Base-by-base conservation (phyloP, 2,329 filamentous ascomycete genomes). In the Pseudogymnoascus verrucosus region DNA sequence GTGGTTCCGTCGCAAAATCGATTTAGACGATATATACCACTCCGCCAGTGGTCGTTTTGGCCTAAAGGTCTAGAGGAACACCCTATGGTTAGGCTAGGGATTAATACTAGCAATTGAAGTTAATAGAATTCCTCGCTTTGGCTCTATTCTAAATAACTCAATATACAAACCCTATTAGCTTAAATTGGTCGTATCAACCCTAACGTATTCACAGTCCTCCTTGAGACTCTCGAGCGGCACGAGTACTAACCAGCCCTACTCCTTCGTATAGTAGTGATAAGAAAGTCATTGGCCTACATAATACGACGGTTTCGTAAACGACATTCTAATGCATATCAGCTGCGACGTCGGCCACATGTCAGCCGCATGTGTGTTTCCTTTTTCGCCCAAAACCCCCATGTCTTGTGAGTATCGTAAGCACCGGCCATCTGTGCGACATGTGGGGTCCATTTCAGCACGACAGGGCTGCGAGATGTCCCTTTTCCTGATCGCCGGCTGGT, bases 321-420 rank as follows among this genome's bases (percentile, higher is more conserved):
- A 14, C 73, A n/a, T 28, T 23, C 6, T 28, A 28, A 28, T 51
- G 44, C 44, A 28, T 8, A 8, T 14, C 14, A 51, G n/a, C n/a
- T 51, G 44, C 44, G 44, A 51, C 21, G 44, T 51, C 44, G 23
- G 44, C 44, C 44, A 51, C 44, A 51, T 51, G 44, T 28, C 44
- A 51, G 6, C 10, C 23, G 3, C 3, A 5, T 47, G 11, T 54
- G 44, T 31, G 23, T n/a, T 54, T 54, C 14, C 44, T 31, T 54
- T 54, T 54, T 54, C 44, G 44, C 23, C 14, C 23, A 14, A 51
- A 54, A 31, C 4, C 23, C 23, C 31, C 31, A 10, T 34, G 31
- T 34, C 23, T 16, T 28, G 14, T 11, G 42, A 26, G 23, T 51
- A 51, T 26, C n/a, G 23, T 54, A 54, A 54, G 44, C 44, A 54